Evolutionary conservation across 75 land plant genomes (phyloP), one percentile per base, ranked within the genome.

Genomic region (Pseudotsuga menziesii): DNA sequence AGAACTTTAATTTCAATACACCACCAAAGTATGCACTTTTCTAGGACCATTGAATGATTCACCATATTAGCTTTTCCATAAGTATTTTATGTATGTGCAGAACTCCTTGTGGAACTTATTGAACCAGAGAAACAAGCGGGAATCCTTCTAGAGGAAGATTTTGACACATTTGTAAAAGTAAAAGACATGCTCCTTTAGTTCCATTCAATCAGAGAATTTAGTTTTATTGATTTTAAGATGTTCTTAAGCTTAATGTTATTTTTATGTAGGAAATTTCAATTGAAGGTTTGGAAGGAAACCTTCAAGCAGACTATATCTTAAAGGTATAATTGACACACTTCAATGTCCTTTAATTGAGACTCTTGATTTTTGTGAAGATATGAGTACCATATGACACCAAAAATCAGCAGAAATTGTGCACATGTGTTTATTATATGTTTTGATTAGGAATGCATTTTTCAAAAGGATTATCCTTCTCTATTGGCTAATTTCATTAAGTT

Each of bases 131-230:
- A 89, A 75, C 89, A 91, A 80, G 82, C 72, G 26, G 89, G 86
- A 39, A 84, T 93, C 32, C 85, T 83, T 56, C 96, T 94, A 16
- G 83, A 82, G 72, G 89, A 92, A 61, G 92, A 89, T n/a, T 81
- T 93, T 78, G 96, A 93, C 82, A 82, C 91, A 32, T 93, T 87
- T 74, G 88, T 93, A 91, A 93, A 93, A 88, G 96, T 93, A 25
- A 44, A 36, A 22, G 23, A 69, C 54, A 41, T 44, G 23, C 8
- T 20, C 25, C 58, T 66, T 56, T 25, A 63, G 36, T 66, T 73
- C 56, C 26, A 23, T 39, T 69, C 29, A 75, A 57, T 66, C 52
- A 29, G 55, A 29, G 12, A 20, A 19, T 74, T 17, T n/a, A 20
- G n/a, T 69, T 41, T 20, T 39, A 69, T 4, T 20, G 23, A 41